Percentiles rank a stretch among this genome's conserved stretches.
These are phyloP conservation scores for Pelagomonas calceolata DNA, from an alignment of 108 stramenopile genomes.

Conservation along the genomic window DNA sequence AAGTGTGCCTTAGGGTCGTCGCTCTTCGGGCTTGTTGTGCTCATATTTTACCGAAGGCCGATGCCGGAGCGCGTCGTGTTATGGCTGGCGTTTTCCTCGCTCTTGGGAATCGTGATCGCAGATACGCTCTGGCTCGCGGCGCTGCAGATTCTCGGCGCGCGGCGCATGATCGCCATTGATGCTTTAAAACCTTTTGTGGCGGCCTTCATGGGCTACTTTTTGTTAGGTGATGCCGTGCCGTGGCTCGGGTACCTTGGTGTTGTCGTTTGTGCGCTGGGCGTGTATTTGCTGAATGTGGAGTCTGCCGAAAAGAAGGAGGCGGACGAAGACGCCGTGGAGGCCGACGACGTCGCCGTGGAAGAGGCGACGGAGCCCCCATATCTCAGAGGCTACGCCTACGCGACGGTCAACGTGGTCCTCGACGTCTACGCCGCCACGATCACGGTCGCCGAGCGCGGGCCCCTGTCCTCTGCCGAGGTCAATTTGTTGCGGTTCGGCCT, in stretches of 20 bases:
- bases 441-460: slow-evolving; percentile 57
- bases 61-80: slow-evolving; percentile 25
- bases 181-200: slow-evolving; percentile 69
- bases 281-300: slow-evolving; percentile 6
- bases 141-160: slow-evolving; percentile 59
- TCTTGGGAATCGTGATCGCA: slow-evolving; percentile 64
- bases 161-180: slow-evolving; percentile 65
- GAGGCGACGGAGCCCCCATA: slow-evolving; percentile 1
- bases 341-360: neutral
- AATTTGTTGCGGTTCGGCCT: slow-evolving; percentile 74
- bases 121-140: slow-evolving; percentile 69
- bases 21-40: neutral
- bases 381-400: slow-evolving; percentile 39
- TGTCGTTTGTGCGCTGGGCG: slow-evolving; percentile 50
- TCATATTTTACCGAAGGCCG: neutral
- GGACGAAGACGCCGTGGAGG: slow-evolving; percentile 6
- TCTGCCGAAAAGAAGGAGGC: neutral
- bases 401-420: slow-evolving; percentile 57
- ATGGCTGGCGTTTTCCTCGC: slow-evolving; percentile 53
- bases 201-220: slow-evolving; percentile 51
- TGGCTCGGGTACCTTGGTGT: slow-evolving; percentile 42
- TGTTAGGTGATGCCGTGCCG: slow-evolving; percentile 48
- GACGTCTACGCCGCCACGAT: slow-evolving; percentile 60
- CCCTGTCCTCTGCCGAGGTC: slow-evolving; percentile 66
- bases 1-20: neutral